phyloP scores from a whole-genome alignment of 208 protist genomes.

The Angomonas ambiguus region DNA sequence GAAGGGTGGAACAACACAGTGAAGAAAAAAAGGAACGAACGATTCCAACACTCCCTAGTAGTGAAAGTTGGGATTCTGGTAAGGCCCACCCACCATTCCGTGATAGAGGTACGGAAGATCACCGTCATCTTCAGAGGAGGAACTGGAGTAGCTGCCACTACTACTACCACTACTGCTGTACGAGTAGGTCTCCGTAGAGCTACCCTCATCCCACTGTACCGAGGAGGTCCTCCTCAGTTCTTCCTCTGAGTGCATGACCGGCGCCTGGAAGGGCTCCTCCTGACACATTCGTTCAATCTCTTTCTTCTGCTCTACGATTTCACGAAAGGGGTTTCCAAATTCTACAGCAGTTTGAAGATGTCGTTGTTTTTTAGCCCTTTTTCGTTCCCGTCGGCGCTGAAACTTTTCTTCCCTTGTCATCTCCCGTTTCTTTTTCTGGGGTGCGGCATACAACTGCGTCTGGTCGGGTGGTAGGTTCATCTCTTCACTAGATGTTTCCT shows the following conservation, averaged over 20 bases:
- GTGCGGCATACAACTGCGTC: not conserved
- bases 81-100: no score
- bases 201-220: not conserved
- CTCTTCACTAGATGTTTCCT: not conserved
- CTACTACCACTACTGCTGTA: not conserved
- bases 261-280: no score
- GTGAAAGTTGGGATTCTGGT: not conserved
- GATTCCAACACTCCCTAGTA: not conserved
- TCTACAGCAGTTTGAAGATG: not conserved
- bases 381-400: not conserved
- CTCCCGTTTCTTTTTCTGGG: not conserved
- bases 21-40: conserved; percentile 4
- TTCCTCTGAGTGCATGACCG: not conserved
- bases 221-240: not conserved
- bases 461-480: not conserved
- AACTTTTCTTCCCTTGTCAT: not conserved
- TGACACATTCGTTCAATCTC: not conserved
- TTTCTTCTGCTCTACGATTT: not conserved
- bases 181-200: not conserved
- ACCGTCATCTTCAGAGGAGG: no score
- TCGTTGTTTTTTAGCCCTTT: not conserved
- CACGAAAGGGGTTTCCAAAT: not conserved
- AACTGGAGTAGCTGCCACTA: not conserved
- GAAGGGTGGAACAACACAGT: not conserved
- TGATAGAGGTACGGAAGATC: not conserved